Conservation (phyloP, 2,329 filamentous ascomycete genomes). For the Tolypocladium sp. region DNA sequence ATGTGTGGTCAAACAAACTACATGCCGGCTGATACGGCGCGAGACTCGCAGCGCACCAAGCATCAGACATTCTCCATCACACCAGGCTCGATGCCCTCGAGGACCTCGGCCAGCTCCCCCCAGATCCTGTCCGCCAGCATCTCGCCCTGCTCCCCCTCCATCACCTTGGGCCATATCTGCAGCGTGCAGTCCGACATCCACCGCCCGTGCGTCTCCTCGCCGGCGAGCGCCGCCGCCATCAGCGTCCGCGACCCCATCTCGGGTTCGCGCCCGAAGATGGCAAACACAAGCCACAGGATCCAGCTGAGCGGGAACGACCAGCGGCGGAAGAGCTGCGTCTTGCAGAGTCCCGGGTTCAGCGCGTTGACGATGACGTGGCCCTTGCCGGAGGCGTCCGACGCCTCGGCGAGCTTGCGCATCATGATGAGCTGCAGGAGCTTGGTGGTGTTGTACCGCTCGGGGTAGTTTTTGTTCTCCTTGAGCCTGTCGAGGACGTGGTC, state of each 20-base stretch:
- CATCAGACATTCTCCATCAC: constrained; percentile 22
- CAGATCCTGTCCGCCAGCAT: constrained; percentile 26
- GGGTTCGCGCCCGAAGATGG: constrained; percentile 22
- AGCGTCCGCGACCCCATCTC: constrained; percentile 31
- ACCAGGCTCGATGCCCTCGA: constrained; percentile 33
- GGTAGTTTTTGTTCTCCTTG: constrained; percentile 10
- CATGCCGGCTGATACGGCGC: too few relatives aligned
- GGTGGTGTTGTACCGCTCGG: constrained; percentile 17
- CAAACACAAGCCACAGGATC: constrained; percentile 6
- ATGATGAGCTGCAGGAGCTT: constrained; percentile 22
- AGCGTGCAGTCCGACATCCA: constrained; percentile 27
- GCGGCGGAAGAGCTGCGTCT: constrained; percentile 27
- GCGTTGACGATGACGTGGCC: constrained; percentile 27
- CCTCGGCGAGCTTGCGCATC: constrained; percentile 22
- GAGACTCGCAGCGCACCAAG: too few relatives aligned
- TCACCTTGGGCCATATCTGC: constrained; percentile 10
- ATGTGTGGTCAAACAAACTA: too few relatives aligned
- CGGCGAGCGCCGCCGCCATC: constrained; percentile 25
- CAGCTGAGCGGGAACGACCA: constrained; percentile 17
- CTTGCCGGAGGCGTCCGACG: constrained; percentile 17
- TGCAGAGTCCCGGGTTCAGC: constrained; percentile 31
- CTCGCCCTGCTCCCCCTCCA: constrained; percentile 25
- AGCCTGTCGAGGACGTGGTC: constrained; percentile 23
- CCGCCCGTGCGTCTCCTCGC: constrained; percentile 28
- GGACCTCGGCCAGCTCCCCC: constrained; percentile 29